These are phyloP conservation scores for Suillus alpinus DNA, from an alignment of 768 basidiomycete species.

Conservation along the genomic window DNA sequence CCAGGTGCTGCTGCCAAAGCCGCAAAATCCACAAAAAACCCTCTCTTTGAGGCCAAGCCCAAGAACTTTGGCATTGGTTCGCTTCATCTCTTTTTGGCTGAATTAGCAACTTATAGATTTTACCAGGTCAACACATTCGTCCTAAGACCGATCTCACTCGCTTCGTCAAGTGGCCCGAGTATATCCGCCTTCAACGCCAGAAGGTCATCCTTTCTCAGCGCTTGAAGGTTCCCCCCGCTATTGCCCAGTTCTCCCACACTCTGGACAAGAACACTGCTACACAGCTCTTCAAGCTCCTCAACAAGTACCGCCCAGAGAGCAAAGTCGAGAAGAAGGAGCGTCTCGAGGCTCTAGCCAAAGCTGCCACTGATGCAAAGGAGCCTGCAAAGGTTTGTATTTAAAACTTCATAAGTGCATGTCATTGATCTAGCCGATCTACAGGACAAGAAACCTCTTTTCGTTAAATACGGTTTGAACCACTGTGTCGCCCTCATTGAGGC, in stretches of 20 bases:
- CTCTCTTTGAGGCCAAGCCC: constrained; percentile 86
- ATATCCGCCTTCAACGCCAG: constrained; percentile 95
- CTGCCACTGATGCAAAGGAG: constrained; percentile 77
- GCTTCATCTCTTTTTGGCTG: constrained; percentile 16
- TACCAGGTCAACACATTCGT: constrained; percentile 88
- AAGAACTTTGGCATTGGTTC: constrained; percentile 96
- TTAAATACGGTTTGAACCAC: constrained; percentile 98
- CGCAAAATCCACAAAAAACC: constrained; percentile 84
- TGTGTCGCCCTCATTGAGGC: constrained; percentile 92
- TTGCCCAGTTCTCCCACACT: constrained; percentile 96
- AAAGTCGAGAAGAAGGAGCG: constrained; percentile 98
- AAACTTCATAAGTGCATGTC: not conserved
- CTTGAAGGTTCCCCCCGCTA: constrained; percentile 96
- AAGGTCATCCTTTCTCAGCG: constrained; percentile 98
- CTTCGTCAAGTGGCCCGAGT: constrained; percentile 99
- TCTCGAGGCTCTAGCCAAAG: constrained; percentile 73
- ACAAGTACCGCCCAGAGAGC: constrained; percentile 95
- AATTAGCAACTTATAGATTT: not conserved
- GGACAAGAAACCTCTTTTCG: constrained; percentile 96
- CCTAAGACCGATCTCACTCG: constrained; percentile 89
- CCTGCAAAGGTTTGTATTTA: constrained; percentile 43
- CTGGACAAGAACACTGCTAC: constrained; percentile 99
- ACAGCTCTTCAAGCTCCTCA: constrained; percentile 95
- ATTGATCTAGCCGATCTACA: constrained; percentile 21
- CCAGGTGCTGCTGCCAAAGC: constrained; percentile 78